Base-by-base conservation (phyloP, 2,329 filamentous ascomycete genomes). In the Fusarium illudens region DNA sequence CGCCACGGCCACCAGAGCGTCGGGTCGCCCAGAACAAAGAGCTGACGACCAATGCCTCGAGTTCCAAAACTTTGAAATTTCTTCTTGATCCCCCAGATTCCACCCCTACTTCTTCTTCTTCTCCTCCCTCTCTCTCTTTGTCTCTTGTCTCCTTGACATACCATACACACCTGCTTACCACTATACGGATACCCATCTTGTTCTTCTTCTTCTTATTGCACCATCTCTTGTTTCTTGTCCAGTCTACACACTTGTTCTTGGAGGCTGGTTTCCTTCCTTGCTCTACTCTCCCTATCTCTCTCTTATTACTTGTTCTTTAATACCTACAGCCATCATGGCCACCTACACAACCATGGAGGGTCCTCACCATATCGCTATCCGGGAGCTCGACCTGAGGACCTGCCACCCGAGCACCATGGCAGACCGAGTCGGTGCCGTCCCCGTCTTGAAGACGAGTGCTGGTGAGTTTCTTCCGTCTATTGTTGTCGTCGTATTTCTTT, bases 381-480 rank as follows among this genome's bases (percentile, higher is more conserved):
- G 81, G 69, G 83, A 86, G 79, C 81, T 86, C 67, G 81, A 86
- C 71, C 75, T 87, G 71, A 82, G 82, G 66, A 77, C 79, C 57
- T 83, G 79, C 64, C 78, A 82, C 58, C 78, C 81, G 44, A 82
- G 79, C 67, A 83, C 83, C 51, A 81, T 87, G 67, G 82, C 83
- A 58, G 84, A 87, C 75, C 82, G 81, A 70, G 82, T 88, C 77
- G 87, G 84, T 74, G 80, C 83, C 37, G 83, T 89, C 39, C 86
- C 87, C 3, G 87, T 83, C 30, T 78, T 89, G 56, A 87, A 84
- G 74, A 87, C 86, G 65, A 88, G 86, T 75, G 84, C 87, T 75
- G 86, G 87, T 89, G 77, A 84, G 86, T 79, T 56, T 63, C 64
- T 62, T 49, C 59, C 61, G 32, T 57, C 50, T 50, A 64, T 58